Evolutionary conservation across 139 green algal species (phyloP).

Genomic region (Micromonas commoda): DNA sequence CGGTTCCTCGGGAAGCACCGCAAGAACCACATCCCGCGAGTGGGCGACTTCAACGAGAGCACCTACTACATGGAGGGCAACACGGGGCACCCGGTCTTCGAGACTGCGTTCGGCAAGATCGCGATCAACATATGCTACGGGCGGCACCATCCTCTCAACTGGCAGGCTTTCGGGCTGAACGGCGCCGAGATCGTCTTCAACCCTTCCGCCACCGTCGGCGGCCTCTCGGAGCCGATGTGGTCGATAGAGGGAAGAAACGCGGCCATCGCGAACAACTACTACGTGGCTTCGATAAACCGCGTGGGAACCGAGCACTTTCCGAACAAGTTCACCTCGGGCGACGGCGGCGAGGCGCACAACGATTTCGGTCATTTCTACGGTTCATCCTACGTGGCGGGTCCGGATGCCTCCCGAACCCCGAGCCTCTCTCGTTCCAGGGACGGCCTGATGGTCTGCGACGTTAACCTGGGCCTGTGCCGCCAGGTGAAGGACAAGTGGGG

Average conservation of each 20-base stretch:
- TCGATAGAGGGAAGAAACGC: no score
- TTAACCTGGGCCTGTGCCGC: conserved; percentile 87
- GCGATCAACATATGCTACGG: conserved; percentile 98
- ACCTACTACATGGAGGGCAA: conserved; percentile 99
- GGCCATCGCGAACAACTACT: no score
- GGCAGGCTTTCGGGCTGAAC: conserved; percentile 90
- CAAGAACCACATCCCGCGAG: conserved; percentile 93
- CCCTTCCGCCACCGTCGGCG: no score
- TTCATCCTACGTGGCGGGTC: conserved; percentile 88
- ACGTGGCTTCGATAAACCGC: no score
- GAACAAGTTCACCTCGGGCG: no score
- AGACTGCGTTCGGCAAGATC: conserved; percentile 82
- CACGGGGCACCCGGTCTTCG: conserved; percentile 81
- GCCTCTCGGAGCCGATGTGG: no score
- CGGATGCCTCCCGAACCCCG: conserved; percentile 76
- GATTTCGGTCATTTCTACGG: no score
- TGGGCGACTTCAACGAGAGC: conserved; percentile 96
- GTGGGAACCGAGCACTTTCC: no score
- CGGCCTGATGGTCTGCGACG: conserved; percentile 78
- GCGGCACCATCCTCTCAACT: conserved; percentile 94
- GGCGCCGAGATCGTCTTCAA: conserved; percentile 91
- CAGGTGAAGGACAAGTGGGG: conserved; percentile 88
- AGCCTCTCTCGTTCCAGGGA: conserved; percentile 63
- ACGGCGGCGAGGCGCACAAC: no score
- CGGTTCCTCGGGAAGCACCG: conserved; percentile 70